Evolutionary conservation across 1,139 yeast genomes (phyloP).

Genomic region (Eremothecium coryli): DNA sequence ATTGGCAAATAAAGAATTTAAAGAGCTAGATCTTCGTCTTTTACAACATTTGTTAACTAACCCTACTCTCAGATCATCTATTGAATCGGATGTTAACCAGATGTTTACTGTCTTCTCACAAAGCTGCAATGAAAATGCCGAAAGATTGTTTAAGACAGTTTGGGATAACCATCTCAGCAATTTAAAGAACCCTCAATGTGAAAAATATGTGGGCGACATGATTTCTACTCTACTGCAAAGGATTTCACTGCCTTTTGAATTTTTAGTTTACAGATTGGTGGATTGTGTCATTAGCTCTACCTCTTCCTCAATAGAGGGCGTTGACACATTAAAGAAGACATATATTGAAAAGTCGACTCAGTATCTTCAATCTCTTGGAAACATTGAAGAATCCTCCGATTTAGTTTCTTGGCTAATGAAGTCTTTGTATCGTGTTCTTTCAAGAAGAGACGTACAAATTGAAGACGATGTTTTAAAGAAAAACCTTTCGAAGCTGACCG

Average conservation of each 20-base stretch:
- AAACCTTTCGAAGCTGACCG: not conserved
- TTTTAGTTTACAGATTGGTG: slow-evolving; percentile 13
- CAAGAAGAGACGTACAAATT: not conserved
- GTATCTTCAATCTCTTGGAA: not conserved
- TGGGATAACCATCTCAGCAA: slow-evolving; percentile 19
- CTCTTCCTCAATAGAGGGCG: slow-evolving; percentile 1
- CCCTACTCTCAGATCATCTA: slow-evolving; percentile 43
- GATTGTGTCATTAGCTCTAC: slow-evolving; percentile 9
- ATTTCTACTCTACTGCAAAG: slow-evolving; percentile 4
- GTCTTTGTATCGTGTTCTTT: slow-evolving; percentile 9
- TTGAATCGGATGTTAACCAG: slow-evolving; percentile 38
- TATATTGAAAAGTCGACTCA: not conserved
- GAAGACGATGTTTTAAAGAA: not conserved
- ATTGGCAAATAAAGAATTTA: slow-evolving; percentile 10
- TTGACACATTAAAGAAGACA: slow-evolving; percentile 1
- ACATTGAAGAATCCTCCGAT: not conserved
- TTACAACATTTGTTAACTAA: slow-evolving; percentile 35
- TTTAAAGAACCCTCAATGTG: slow-evolving; percentile 1
- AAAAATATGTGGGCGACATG: slow-evolving; percentile 11
- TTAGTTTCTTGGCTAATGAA: slow-evolving; percentile 16
- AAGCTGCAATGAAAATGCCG: slow-evolving; percentile 1
- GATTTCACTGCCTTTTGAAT: slow-evolving; percentile 8
- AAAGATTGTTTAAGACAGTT: slow-evolving; percentile 18
- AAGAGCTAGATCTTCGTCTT: slow-evolving; percentile 10
- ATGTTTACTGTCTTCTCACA: slow-evolving; percentile 19